A percentile compares a stretch with the other conserved stretches of the same genome.
phyloP scores from a whole-genome alignment of 768 basidiomycete species.

The Rhodotorula babjevae region DNA sequence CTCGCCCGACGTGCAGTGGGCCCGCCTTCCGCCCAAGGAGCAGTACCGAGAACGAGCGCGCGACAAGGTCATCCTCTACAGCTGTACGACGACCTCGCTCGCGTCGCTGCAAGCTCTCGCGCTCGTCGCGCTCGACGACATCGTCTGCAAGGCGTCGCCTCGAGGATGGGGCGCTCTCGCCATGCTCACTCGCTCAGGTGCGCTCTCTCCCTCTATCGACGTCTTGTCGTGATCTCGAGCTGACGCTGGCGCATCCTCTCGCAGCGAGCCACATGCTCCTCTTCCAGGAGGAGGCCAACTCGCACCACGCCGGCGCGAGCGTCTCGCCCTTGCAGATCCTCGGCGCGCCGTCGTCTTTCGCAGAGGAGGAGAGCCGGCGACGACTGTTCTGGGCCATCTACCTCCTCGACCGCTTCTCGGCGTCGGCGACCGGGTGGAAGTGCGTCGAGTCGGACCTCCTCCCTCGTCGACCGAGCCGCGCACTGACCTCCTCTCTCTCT shows the following conservation, averaged over 20 bases:
- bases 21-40: neutral
- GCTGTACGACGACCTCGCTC: neutral
- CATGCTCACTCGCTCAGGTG: neutral
- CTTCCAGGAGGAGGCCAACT: neutral
- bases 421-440: neutral
- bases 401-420: neutral
- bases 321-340: neutral
- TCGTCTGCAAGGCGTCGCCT: neutral
- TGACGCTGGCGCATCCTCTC: too few species aligned
- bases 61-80: neutral
- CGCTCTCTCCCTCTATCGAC: neutral
- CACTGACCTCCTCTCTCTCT: too few species aligned
- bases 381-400: neutral
- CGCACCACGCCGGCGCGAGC: neutral
- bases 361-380: neutral
- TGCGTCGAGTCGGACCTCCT: neutral
- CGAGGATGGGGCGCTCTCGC: neutral
- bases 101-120: neutral
- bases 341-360: neutral
- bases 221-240: too few species aligned
- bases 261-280: neutral
- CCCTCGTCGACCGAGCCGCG: too few species aligned
- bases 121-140: neutral
- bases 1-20: neutral
- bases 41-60: neutral